Percentiles rank a stretch among this genome's conserved stretches.
Evolutionary conservation across 495 filamentous ascomycete genomes (phyloP).

Genomic region (Trichoderma gamsii): DNA sequence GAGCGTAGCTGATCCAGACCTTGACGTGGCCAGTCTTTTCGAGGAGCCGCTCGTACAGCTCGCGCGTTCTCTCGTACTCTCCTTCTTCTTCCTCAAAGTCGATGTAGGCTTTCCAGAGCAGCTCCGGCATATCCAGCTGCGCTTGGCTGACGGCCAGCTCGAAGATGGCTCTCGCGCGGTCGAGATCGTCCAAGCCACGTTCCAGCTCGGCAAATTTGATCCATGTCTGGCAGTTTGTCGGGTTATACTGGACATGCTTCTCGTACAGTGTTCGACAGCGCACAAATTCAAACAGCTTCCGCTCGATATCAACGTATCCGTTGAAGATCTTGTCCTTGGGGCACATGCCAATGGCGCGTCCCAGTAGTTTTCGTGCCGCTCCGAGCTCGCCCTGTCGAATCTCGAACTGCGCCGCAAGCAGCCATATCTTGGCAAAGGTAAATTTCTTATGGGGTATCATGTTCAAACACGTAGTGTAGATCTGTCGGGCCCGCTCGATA

Average conservation of each 20-base stretch:
- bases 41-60: slow-evolving; percentile 86
- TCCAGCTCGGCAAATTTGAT: slow-evolving; percentile 92
- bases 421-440: slow-evolving; percentile 95
- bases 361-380: slow-evolving; percentile 78
- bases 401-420: slow-evolving; percentile 89
- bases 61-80: slow-evolving; percentile 73
- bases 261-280: slow-evolving; percentile 87
- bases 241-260: slow-evolving; percentile 87
- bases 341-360: slow-evolving; percentile 84
- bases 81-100: slow-evolving; percentile 95
- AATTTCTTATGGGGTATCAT: slow-evolving; percentile 94
- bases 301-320: slow-evolving; percentile 86
- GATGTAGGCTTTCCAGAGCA: slow-evolving; percentile 95
- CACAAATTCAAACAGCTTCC: slow-evolving; percentile 85
- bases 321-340: slow-evolving; percentile 94
- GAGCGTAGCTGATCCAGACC: slow-evolving; percentile 96
- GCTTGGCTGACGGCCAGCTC: slow-evolving; percentile 83
- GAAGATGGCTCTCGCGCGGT: slow-evolving; percentile 83
- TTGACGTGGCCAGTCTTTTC: slow-evolving; percentile 95
- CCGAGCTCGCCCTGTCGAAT: slow-evolving; percentile 77
- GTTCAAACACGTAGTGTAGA: slow-evolving; percentile 82
- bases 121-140: slow-evolving; percentile 91
- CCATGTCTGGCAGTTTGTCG: slow-evolving; percentile 86
- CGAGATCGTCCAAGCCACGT: slow-evolving; percentile 78
- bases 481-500: slow-evolving; percentile 71